Percentiles rank a stretch among this genome's conserved stretches.
These are phyloP conservation scores for Thielaviopsis musarum DNA, from an alignment of 2,329 filamentous ascomycete genomes.

Conservation along the genomic window DNA sequence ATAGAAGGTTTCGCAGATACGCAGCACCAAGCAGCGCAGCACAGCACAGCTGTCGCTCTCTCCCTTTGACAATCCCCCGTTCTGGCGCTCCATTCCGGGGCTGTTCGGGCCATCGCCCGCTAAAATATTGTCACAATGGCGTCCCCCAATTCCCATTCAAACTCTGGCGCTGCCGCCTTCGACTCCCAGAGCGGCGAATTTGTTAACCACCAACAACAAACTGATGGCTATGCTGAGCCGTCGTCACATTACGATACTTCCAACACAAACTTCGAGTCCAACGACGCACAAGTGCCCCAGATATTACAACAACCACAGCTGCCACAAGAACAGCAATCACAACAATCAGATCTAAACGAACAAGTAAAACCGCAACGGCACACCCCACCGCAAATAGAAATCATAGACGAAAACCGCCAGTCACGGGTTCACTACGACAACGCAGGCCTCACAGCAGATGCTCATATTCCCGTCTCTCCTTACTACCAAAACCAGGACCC, in stretches of 20 bases:
- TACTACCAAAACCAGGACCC: slow-evolving; percentile 6
- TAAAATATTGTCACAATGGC: slow-evolving; percentile 11
- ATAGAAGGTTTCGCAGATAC: neutral
- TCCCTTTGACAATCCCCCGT: slow-evolving; percentile 12
- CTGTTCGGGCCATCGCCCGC: slow-evolving; percentile 12
- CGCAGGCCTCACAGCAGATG: slow-evolving; percentile 5
- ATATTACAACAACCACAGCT: neutral
- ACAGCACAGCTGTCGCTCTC: neutral
- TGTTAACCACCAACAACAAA: neutral
- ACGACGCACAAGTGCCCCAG: neutral
- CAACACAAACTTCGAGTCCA: neutral
- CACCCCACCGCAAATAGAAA: slow-evolving; percentile 10
- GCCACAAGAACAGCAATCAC: neutral
- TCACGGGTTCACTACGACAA: slow-evolving; percentile 8
- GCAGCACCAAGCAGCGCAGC: neutral
- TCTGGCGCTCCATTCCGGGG: slow-evolving; percentile 12
- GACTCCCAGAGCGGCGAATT: neutral
- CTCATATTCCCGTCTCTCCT: slow-evolving; percentile 1
- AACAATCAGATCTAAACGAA: neutral
- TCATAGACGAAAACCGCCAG: slow-evolving; percentile 10
- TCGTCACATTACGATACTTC: neutral
- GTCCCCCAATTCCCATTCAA: neutral
- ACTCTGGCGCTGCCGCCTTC: neutral
- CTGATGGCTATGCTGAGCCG: neutral
- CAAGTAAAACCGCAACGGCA: neutral